Base-by-base conservation (phyloP, 306 rosid genomes). In the Ziziphus jujuba region DNA sequence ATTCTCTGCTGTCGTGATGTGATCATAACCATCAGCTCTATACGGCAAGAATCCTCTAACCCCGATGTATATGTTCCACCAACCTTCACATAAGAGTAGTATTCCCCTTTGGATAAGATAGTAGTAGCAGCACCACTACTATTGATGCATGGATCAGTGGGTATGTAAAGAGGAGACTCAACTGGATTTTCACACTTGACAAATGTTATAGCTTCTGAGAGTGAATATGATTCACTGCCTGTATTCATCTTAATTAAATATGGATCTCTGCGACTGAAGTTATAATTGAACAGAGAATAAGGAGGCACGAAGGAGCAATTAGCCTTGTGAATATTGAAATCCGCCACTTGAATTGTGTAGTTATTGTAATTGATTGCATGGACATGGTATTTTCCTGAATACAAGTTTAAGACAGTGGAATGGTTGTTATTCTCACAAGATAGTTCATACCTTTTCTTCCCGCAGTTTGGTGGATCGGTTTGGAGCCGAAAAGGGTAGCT, bases 261-360 rank as follows among this genome's bases (percentile, higher is more conserved):
- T 22, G 72, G 72, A 67, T 7, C 50, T 4, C 0, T 17, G 4
- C 13, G 2, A 23, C 52, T 58, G 74, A 77, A 71, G 38, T 67
- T 48, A 28, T 2, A 33, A 0, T 11, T 0, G 7, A 43, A 6
- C n/a, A 79, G 31, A 43, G 71, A 53, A 45, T 68, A 33, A 24
- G 3, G 19, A 16, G 70, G 70, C 12, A 57, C 11, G 31, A 7
- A 23, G 52, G 66, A 48, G 40, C 53, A 70, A 28, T 28, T 28
- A 28, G 2, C 4, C 3, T 4, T 4, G 4, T 1, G 3, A 21
- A 55, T 16, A 44, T 35, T 34, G 5, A 67, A n/a, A 45, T 75
- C 84, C 35, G 66, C 68, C 3, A 80, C 10, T 12, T 80, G 56
- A 50, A 75, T 75, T 17, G 75, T 75, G 19, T 11, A 21, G 48